Evolutionary conservation across 2,329 filamentous ascomycete species (phyloP).

Genomic region (Penicillium sp.): DNA sequence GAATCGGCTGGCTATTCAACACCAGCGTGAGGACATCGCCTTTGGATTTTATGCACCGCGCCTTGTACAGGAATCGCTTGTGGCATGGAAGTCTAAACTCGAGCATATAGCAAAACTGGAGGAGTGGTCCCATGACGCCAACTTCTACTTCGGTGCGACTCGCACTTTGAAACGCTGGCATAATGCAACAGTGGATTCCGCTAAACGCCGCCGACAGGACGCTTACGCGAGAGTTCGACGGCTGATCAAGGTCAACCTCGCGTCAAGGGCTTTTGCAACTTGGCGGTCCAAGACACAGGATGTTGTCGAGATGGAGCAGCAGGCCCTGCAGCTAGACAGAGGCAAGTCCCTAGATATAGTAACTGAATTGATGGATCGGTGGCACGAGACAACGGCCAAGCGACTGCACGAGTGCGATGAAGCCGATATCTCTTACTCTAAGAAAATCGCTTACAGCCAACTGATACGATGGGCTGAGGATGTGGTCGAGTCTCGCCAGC

Average conservation of each 20-base stretch:
- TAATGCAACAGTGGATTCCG: constrained; percentile 53
- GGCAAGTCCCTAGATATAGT: constrained; percentile 40
- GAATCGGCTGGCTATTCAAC: constrained; percentile 42
- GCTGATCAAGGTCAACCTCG: constrained; percentile 59
- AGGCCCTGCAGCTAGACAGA: constrained; percentile 44
- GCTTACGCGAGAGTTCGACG: constrained; percentile 61
- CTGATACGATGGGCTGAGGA: constrained; percentile 44
- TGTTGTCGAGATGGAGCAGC: constrained; percentile 43
- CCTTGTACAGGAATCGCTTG: constrained; percentile 46
- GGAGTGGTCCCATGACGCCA: constrained; percentile 59
- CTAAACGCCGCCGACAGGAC: constrained; percentile 59
- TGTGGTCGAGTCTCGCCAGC: constrained; percentile 37
- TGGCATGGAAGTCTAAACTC: constrained; percentile 42
- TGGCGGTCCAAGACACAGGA: constrained; percentile 44
- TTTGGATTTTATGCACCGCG: constrained; percentile 51
- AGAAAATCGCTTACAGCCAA: constrained; percentile 44
- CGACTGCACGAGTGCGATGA: constrained; percentile 41
- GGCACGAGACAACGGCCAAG: constrained; percentile 48
- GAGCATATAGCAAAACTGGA: constrained; percentile 55
- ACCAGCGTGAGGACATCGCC: constrained; percentile 47
- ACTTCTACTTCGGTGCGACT: constrained; percentile 61
- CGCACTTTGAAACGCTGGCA: constrained; percentile 58
- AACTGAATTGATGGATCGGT: constrained; percentile 45
- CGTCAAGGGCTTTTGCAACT: constrained; percentile 45
- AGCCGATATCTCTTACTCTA: constrained; percentile 44